Evolutionary conservation across 2,329 filamentous ascomycete species (phyloP), one percentile per base, ranked within the genome.

Genomic region (Trichophaea hybrida): DNA sequence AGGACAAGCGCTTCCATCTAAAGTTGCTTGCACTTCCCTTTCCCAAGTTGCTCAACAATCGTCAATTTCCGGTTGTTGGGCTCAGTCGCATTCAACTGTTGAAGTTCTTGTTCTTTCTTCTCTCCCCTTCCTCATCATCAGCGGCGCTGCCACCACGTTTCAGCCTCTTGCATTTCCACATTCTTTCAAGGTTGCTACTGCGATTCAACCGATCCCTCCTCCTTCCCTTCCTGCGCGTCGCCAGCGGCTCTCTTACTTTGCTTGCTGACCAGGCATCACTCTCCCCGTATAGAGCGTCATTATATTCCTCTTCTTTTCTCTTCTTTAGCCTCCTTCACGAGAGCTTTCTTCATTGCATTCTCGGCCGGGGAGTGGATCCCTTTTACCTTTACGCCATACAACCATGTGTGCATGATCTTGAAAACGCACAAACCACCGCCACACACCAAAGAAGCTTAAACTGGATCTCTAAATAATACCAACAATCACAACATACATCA

Each of bases 31-130:
- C 40, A n/a, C 24, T 17, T 46, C 24, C 24, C 40, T 46, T 46
- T 46, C 40, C 40, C 40, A 17, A 46, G 40, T 46, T 46, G 13
- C 13, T 46, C 40, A 46, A 33, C 55, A 56, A 31, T 62, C 60
- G 35, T 61, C 55, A 46, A 58, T 55, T 1, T 59, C 60, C 52
- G 61, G 57, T 24, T 79, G 78, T 57, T 73, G 73, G 37, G 78
- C 79, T 65, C 24, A 24, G 78, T 82, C 13, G 75, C 72, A 1
- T 74, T 76, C 50, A 64, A 79, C 76, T 57, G 73, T 73, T 64
- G 65, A 59, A 35, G 64, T 65, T 5, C 61, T 64, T 24, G 24
- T 24, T 40, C 61, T 50, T 65, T 68, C 55, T 69, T 67, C 74
- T 74, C 34, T 73, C 73, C 59, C 73, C 70, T 52, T 75, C 74